Evolutionary conservation across 2,329 filamentous ascomycete genomes (phyloP), one percentile per base, ranked within the genome.

Genomic region (Paecilomyces niveus): DNA sequence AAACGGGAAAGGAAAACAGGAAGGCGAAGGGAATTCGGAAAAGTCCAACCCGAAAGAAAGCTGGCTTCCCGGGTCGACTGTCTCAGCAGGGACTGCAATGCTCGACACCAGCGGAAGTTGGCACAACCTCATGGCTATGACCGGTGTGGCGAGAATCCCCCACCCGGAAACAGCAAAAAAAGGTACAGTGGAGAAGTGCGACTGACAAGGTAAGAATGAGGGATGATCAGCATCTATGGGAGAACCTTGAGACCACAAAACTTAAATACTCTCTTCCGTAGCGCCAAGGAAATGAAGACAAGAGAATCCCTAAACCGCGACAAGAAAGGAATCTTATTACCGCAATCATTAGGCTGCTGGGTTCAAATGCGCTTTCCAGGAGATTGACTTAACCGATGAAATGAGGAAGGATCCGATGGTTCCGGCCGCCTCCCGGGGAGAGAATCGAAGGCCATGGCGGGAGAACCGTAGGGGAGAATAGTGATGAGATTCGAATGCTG

Each of bases 211-310:
- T 26, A 35, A 51, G 53, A 59, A 31, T 39, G 22, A 51, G 53
- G 18, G 53, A 55, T 57, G 57, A 51, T 24, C 58, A 52, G 50
- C 21, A 52, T 26, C 50, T 52, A 52, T 52, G 24, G 39, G n/a
- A 54, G 54, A 58, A 59, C 66, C 66, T 63, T 62, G 66, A 67
- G 66, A 66, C 62, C 63, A 65, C 65, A 69, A 62, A 70, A 68
- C 64, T 68, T 60, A 60, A 66, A 55, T 59, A 49, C 67, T 69
- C 67, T 67, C 65, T 65, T 68, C 70, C 65, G 57, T 66, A 70
- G 70, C 71, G 70, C 71, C 71, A 68, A 71, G 66, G 65, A 68
- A 69, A 67, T 39, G 60, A 66, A 63, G 67, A 62, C 63, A 59
- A 65, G 57, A 67, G 60, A 64, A 61, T 63, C 67, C 69, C 67